Base-by-base conservation (phyloP, 352 stramenopile species). In the Blastocystis sp. region DNA sequence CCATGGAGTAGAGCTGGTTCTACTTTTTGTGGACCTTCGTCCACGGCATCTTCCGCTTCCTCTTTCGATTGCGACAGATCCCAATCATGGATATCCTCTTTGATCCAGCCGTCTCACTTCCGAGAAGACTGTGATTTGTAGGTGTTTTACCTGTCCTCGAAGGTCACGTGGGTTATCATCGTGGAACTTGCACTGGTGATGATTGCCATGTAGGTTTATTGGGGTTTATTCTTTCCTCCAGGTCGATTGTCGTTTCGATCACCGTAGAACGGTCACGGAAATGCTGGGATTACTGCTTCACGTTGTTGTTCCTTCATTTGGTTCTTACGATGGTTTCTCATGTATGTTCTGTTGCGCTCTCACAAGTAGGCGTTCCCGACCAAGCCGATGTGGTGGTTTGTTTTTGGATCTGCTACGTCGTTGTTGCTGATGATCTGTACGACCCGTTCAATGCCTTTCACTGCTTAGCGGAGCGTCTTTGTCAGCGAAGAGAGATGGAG, bases 251-350 rank as follows among this genome's bases (percentile, higher is more conserved):
- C 36, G 46, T 81, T 32, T 32, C 53, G 11, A 44, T 81, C 18
- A 40, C 56, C 1, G 69, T 81, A 4, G 69, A 81, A 42, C 49
- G 69, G 27, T 81, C 69, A 29, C 61, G 63, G 51, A 81, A 81
- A 51, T 81, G 69, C 53, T 81, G 69, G 69, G 69, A 81, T 64
- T 81, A 81, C 29, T 81, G 69, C 44, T 63, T 21, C 4, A 81
- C 69, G 34, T 44, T 81, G 4, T 46, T 81, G 24, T 34, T 63
- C 36, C 69, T 81, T 64, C 69, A 81, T 65, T 27, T 63, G 44
- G 24, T 65, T 7, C 21, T 81, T 27, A 64, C 69, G 18, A 64
- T 44, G 27, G 38, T 81, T 65, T 40, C 27, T 24, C 69, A 81
- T 48, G 69, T 81, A 40, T 9, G 11, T 16, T 9, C 0, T n/a